A percentile compares a stretch with the other conserved stretches of the same genome.
phyloP scores from a whole-genome alignment of 2,329 filamentous ascomycete genomes.

The Claviceps cyperi region DNA sequence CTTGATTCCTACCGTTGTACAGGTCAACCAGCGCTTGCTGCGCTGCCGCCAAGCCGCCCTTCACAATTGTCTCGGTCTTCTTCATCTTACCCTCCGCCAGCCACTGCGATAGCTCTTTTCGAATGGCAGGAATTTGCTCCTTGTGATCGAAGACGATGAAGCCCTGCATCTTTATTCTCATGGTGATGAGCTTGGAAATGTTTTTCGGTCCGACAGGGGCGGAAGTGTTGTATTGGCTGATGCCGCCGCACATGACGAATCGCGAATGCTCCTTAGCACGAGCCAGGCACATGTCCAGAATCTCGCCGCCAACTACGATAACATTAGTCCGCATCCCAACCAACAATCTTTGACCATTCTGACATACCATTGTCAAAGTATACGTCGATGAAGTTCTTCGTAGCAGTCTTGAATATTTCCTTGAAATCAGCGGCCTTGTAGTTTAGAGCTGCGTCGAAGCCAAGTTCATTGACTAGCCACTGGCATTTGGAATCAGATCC shows the following conservation, averaged over 20 bases:
- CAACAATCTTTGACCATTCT: not conserved
- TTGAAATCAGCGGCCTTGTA: conserved; percentile 53
- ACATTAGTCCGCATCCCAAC: not conserved
- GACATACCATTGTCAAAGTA: conserved; percentile 51
- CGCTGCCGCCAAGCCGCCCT: conserved; percentile 50
- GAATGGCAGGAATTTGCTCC: conserved; percentile 41
- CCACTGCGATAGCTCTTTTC: conserved; percentile 50
- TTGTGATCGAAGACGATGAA: conserved; percentile 61
- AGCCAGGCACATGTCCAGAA: conserved; percentile 49
- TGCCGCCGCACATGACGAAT: conserved; percentile 58
- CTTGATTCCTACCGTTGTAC: conserved; percentile 56
- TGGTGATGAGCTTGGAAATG: conserved; percentile 35
- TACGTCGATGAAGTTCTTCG: conserved; percentile 46
- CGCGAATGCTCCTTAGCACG: conserved; percentile 48
- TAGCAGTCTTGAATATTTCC: conserved; percentile 44
- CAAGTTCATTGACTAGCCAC: conserved; percentile 49
- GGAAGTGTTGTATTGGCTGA: conserved; percentile 52
- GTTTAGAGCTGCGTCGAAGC: conserved; percentile 53
- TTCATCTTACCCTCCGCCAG: conserved; percentile 58
- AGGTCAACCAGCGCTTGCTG: conserved; percentile 49
- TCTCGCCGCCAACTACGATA: conserved; percentile 47
- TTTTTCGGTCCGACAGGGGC: conserved; percentile 42
- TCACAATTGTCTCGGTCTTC: conserved; percentile 55
- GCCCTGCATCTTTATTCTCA: conserved; percentile 49
- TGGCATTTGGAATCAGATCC: conserved; percentile 52